phyloP scores from a whole-genome alignment of 169 alveolate genomes.

The Eimeria zaria region DNA sequence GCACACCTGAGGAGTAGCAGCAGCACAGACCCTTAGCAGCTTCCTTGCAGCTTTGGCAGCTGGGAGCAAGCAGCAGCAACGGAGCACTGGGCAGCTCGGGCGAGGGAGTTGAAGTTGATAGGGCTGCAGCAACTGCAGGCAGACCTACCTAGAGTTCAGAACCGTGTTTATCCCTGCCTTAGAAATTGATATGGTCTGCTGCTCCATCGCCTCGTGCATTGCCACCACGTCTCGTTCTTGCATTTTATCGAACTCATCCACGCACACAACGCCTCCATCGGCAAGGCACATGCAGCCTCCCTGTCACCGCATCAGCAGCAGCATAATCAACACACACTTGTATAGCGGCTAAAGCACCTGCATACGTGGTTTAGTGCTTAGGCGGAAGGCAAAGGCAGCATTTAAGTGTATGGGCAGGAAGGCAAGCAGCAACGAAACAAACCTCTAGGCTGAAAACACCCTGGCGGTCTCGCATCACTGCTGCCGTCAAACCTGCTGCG shows the following conservation, averaged over 20 bases:
- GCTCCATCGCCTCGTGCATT: conserved; percentile 99
- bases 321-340: not conserved
- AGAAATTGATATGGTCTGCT: conserved; percentile 99
- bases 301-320: not conserved
- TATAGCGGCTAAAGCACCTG: not conserved
- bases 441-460: conserved; percentile 99
- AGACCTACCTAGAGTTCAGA: conserved; percentile 81
- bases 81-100: too few relatives aligned
- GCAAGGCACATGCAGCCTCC: conserved; percentile 99
- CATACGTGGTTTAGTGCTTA: not conserved
- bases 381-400: not conserved
- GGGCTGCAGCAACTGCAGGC: not conserved
- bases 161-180: conserved; percentile 99
- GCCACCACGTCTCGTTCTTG: conserved; percentile 99
- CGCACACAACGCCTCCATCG: conserved; percentile 98
- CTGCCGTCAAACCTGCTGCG: conserved; percentile 99
- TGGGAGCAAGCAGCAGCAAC: too few relatives aligned
- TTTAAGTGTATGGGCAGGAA: not conserved
- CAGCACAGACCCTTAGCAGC: not conserved
- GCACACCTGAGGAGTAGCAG: conserved; percentile 96
- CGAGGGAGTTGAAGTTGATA: too few relatives aligned
- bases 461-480: conserved; percentile 96
- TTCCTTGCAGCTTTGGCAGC: too few relatives aligned
- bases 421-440: not conserved
- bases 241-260: conserved; percentile 99